phyloP scores from a whole-genome alignment of 2,329 filamentous ascomycete genomes.

The Colletotrichum sp. region DNA sequence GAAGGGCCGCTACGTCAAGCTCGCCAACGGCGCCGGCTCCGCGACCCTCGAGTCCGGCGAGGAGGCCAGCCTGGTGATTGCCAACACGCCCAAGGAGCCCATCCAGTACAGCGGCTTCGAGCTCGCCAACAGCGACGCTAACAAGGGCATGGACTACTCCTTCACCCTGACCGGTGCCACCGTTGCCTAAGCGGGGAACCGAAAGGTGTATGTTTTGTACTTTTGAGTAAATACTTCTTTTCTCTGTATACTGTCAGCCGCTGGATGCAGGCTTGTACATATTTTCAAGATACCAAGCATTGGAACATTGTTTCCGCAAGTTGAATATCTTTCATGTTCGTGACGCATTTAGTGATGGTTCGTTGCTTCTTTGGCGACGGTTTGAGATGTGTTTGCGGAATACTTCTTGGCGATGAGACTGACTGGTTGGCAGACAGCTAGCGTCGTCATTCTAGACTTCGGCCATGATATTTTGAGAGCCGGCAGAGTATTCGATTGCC shows the following conservation, averaged over 20 bases:
- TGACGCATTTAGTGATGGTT: fast-evolving
- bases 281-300: background rate
- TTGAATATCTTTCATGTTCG: background rate
- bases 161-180: conserved; percentile 37
- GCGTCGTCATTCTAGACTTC: background rate
- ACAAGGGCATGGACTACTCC: conserved; percentile 42
- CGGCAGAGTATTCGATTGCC: background rate
- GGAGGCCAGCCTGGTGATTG: conserved; percentile 50
- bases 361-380: background rate
- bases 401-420: background rate
- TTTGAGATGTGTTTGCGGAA: background rate
- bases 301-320: background rate
- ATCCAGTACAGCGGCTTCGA: conserved; percentile 49
- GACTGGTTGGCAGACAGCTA: background rate
- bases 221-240: background rate
- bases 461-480: no score
- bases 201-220: no score
- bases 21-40: conserved; percentile 35
- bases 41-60: conserved; percentile 38
- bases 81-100: conserved; percentile 49
- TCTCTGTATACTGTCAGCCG: background rate
- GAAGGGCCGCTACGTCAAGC: conserved; percentile 40
- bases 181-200: background rate
- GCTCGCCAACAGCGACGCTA: conserved; percentile 37
- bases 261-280: background rate